phyloP scores from a whole-genome alignment of 495 filamentous ascomycete species.

The Lentithecium fluviatile region DNA sequence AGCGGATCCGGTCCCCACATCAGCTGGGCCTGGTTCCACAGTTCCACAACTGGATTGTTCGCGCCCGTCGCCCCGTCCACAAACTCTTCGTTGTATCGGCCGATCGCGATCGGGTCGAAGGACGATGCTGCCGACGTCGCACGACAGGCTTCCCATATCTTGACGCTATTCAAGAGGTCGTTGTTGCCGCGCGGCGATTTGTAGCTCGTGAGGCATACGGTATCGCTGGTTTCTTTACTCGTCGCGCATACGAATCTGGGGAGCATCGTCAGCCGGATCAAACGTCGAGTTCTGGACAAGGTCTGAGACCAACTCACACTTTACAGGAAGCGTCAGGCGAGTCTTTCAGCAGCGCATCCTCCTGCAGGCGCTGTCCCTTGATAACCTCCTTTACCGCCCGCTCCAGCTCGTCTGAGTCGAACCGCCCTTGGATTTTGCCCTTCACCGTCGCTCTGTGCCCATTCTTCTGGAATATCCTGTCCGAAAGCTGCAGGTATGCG shows the following conservation, averaged over 20 bases:
- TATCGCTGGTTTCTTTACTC: conserved; percentile 45
- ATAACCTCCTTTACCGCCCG: conserved; percentile 46
- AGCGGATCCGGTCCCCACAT: conserved; percentile 35
- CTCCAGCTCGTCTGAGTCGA: conserved; percentile 47
- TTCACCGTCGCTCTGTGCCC: conserved; percentile 40
- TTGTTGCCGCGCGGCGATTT: conserved; percentile 41
- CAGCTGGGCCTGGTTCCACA: conserved; percentile 12
- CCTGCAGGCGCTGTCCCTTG: conserved; percentile 10
- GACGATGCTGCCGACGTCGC: conserved; percentile 26
- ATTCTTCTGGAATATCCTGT: conserved; percentile 38
- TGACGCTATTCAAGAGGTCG: conserved; percentile 44
- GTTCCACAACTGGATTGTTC: conserved; percentile 19
- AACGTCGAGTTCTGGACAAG: no score
- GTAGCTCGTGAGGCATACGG: conserved; percentile 50
- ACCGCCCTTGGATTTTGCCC: conserved; percentile 36
- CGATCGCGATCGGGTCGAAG: conserved; percentile 41
- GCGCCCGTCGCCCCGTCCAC: conserved; percentile 33
- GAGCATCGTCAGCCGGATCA: no score
- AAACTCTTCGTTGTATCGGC: conserved; percentile 34
- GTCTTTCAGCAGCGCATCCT: conserved; percentile 29
- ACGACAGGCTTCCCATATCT: conserved; percentile 49
- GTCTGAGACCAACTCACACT: no score
- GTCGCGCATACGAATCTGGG: conserved; percentile 54
- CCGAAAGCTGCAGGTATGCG: conserved; percentile 18
- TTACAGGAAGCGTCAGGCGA: conserved; percentile 28